Evolutionary conservation across 352 stramenopile genomes (phyloP), one percentile per base, ranked within the genome.

Genomic region (Pythium biforme): DNA sequence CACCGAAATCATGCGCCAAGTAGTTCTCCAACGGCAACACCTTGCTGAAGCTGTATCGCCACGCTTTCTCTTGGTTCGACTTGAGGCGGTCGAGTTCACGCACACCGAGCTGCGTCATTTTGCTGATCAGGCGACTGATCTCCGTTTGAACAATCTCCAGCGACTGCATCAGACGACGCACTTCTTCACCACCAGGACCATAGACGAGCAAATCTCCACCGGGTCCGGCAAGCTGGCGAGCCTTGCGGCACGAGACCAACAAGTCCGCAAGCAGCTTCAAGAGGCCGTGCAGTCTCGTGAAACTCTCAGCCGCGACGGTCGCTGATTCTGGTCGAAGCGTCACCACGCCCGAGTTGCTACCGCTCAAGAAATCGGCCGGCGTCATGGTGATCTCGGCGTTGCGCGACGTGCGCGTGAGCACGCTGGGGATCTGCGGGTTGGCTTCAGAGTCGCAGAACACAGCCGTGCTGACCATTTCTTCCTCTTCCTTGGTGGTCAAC

Each of bases 21-120:
- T 93, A 93, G 34, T 86, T 87, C 74, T 95, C 82, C 27, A 95
- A 66, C 0, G 81, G 85, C 52, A 93, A 45, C 48, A 93, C 86
- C 55, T 93, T 92, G 55, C 83, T 92, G 59, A 93, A 93, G 57
- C 83, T 91, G 73, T 86, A 89, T 27, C 83, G 80, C 86, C 86
- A 95, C 6, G 73, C 83, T 62, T 90, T 91, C 53, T 95, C 86
- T 57, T 92, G 82, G 53, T 90, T 95, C 8, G 86, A 81, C 56
- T 95, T 95, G 4, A 95, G 68, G n/a, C 79, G 82, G 59, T 95
- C 86, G 15, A 95, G 68, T 53, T 93, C 86, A 15, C 82, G 83
- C 33, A 95, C 86, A 39, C 86, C 86, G 60, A 92, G 83, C 34
- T 82, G 83, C 10, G 83, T 95, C 7, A 95, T 73, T 54, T 91